phyloP scores from a whole-genome alignment of 495 filamentous ascomycete species.

The Neurospora hispaniola region DNA sequence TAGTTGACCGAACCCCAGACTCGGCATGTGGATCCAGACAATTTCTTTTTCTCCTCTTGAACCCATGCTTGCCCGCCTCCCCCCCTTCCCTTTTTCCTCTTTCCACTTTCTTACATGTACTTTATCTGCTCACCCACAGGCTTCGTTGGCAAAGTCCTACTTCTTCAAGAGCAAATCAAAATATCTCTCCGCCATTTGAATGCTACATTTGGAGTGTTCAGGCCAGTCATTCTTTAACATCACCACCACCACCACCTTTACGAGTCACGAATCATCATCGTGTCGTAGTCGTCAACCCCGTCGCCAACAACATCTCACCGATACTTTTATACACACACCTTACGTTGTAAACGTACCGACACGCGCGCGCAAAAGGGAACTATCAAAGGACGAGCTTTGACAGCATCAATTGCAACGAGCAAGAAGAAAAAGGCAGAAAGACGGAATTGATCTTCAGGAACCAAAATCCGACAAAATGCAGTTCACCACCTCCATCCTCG shows the following conservation, averaged over 20 bases:
- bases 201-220: constrained; percentile 38
- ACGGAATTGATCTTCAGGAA: not conserved
- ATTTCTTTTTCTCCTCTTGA: not conserved
- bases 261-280: not conserved
- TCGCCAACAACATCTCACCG: constrained; percentile 16
- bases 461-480: not conserved
- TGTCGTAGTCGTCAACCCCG: constrained; percentile 1
- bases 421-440: not conserved
- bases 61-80: not conserved
- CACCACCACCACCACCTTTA: not conserved
- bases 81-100: not conserved
- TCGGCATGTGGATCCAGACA: not conserved
- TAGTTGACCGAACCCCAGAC: not conserved
- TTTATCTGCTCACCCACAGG: constrained; percentile 24
- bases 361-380: not conserved
- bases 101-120: constrained; percentile 1
- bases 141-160: constrained; percentile 47
- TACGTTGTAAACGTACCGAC: not conserved
- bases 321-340: constrained; percentile 1
- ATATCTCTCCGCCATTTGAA: constrained; percentile 15
- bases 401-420: not conserved
- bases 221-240: constrained; percentile 21
- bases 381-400: not conserved
- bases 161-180: constrained; percentile 14
- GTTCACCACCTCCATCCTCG: constrained; percentile 26